A percentile compares a stretch with the other conserved stretches of the same genome.
phyloP scores from a whole-genome alignment of 768 basidiomycete species.

The Tephrocybe sp. region DNA sequence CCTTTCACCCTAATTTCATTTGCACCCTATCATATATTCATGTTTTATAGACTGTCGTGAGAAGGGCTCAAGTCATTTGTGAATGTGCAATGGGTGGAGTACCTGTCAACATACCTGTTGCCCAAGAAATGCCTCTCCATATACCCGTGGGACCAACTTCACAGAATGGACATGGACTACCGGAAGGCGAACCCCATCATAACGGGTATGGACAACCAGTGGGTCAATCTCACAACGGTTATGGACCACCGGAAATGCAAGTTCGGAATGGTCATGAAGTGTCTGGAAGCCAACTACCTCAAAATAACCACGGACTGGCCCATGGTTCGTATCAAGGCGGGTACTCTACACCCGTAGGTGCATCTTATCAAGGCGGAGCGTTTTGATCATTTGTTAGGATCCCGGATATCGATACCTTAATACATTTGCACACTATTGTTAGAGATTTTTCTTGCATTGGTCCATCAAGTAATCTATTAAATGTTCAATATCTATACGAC shows the following conservation, averaged over 20 bases:
- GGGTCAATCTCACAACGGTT: not conserved
- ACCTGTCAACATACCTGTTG: conserved; percentile 17
- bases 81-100: conserved; percentile 68
- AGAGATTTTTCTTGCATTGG: not conserved
- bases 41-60: conserved; percentile 57
- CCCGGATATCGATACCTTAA: too few relatives aligned
- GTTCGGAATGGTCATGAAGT: not conserved
- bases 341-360: not conserved
- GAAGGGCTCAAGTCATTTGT: conserved; percentile 85
- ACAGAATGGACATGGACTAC: not conserved
- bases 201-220: not conserved
- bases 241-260: not conserved
- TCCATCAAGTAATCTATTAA: conserved; percentile 16
- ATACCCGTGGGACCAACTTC: not conserved
- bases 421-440: too few relatives aligned
- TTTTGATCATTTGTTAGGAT: not conserved
- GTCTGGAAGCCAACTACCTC: not conserved
- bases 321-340: not conserved
- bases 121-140: conserved; percentile 2
- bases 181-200: not conserved
- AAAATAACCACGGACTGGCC: not conserved
- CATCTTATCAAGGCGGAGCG: not conserved
- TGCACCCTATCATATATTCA: conserved; percentile 10
- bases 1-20: too few relatives aligned
- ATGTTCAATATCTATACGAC: conserved; percentile 53